Evolutionary conservation across 2,329 filamentous ascomycete species (phyloP).

Genomic region (Lomentospora prolificans): DNA sequence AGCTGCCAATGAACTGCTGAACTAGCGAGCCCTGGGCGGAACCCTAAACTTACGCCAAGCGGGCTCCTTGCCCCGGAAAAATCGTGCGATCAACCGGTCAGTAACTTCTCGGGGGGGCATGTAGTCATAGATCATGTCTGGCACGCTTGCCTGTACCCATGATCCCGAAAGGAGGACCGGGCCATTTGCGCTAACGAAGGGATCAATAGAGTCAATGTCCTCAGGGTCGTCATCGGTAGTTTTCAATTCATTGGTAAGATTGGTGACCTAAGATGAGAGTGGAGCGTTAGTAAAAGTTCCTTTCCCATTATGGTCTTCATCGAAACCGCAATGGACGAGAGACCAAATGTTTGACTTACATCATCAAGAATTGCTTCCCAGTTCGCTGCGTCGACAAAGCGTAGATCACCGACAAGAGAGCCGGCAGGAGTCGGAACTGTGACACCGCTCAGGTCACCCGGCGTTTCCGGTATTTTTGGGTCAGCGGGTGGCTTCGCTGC

Average conservation of each 20-base stretch:
- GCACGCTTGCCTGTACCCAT: conserved; percentile 13
- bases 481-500: neutral
- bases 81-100: conserved; percentile 18
- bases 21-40: too few species aligned
- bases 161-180: conserved; percentile 17
- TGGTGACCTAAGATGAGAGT: conserved; percentile 12
- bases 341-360: conserved; percentile 12
- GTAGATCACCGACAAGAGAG: conserved; percentile 14
- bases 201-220: conserved; percentile 11
- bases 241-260: conserved; percentile 15
- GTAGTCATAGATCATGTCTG: conserved; percentile 12
- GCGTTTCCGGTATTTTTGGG: conserved; percentile 8
- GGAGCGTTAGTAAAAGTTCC: too few species aligned
- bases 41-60: conserved; percentile 15
- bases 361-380: conserved; percentile 23
- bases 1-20: neutral
- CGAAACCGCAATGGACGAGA: too few species aligned
- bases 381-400: conserved; percentile 20
- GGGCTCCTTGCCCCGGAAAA: conserved; percentile 20
- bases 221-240: conserved; percentile 16
- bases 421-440: conserved; percentile 12
- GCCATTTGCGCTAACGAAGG: conserved; percentile 11
- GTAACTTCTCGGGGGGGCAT: conserved; percentile 17
- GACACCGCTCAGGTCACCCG: conserved; percentile 9
- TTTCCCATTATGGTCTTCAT: too few species aligned